phyloP scores from a whole-genome alignment of 1,284 basidiomycete species.

The Apiotrichum sp. region DNA sequence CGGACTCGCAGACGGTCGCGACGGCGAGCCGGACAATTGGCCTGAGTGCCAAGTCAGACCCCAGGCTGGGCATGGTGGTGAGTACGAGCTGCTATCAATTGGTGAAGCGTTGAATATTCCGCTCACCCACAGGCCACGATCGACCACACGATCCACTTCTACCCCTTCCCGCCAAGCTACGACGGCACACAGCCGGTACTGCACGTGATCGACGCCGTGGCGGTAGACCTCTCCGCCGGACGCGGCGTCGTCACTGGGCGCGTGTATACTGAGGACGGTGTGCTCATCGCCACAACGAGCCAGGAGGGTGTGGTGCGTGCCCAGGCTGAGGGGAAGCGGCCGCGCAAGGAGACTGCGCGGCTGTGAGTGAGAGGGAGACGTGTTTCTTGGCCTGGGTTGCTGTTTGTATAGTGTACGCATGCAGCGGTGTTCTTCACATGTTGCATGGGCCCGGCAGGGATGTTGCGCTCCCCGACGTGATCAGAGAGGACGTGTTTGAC shows the following conservation, averaged over 20 bases:
- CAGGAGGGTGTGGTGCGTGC: conserved; percentile 67
- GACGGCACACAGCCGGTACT: conserved; percentile 73
- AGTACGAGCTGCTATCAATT: conserved; percentile 26
- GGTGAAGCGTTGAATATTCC: too few relatives aligned
- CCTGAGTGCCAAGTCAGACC: conserved; percentile 49
- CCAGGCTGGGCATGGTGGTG: conserved; percentile 62
- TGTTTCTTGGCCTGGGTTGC: not conserved
- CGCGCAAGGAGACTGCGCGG: conserved; percentile 3
- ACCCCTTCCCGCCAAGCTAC: conserved; percentile 63
- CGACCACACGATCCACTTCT: conserved; percentile 80
- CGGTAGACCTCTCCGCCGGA: conserved; percentile 57
- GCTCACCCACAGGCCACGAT: conserved; percentile 58
- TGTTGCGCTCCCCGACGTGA: too few relatives aligned
- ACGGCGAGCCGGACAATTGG: conserved; percentile 60
- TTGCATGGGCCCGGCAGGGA: too few relatives aligned
- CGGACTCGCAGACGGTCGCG: conserved; percentile 70
- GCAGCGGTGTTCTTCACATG: too few relatives aligned
- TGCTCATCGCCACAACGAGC: conserved; percentile 65
- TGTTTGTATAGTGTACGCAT: too few relatives aligned
- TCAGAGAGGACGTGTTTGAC: too few relatives aligned
- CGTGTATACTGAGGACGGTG: conserved; percentile 67
- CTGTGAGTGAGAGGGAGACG: not conserved
- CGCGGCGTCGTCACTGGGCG: conserved; percentile 68
- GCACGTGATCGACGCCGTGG: conserved; percentile 67
- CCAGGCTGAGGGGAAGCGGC: conserved; percentile 1